These are phyloP conservation scores for Wallacemonas sp. DNA, from an alignment of 208 protist genomes.

Conservation along the genomic window DNA sequence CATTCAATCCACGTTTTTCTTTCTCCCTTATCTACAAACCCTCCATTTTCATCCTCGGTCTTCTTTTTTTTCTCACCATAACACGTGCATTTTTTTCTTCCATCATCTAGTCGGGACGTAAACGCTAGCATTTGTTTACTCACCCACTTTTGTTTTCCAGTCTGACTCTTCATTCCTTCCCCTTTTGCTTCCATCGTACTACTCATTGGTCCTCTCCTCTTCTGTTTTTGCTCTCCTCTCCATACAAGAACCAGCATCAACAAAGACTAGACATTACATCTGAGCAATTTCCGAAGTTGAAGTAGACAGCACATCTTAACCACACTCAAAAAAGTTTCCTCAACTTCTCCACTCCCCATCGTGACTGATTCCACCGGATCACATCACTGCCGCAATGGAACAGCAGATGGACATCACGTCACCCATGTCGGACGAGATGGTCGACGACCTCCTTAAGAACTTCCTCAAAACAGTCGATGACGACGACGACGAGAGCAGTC, in stretches of 20 bases:
- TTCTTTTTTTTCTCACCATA: conserved; percentile 14
- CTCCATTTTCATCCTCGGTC: not conserved
- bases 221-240: too few species aligned
- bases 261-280: too few species aligned
- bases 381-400: too few species aligned
- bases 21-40: not conserved
- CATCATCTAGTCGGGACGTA: not conserved
- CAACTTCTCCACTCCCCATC: too few species aligned
- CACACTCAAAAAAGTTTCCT: too few species aligned
- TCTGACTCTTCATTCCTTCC: not conserved
- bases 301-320: too few species aligned
- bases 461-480: conserved; percentile 9
- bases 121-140: too few species aligned
- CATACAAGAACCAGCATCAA: too few species aligned
- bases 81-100: not conserved
- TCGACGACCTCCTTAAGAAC: not conserved
- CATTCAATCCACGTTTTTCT: not conserved
- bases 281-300: too few species aligned
- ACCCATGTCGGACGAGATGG: conserved; percentile 8
- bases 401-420: not conserved
- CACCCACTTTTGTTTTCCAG: conserved; percentile 7
- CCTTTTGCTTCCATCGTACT: not conserved
- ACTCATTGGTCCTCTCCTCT: not conserved
- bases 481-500: not conserved
- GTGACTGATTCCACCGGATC: too few species aligned